phyloP scores from a whole-genome alignment of 768 basidiomycete species.

The Cystofilobasidium ferigula region DNA sequence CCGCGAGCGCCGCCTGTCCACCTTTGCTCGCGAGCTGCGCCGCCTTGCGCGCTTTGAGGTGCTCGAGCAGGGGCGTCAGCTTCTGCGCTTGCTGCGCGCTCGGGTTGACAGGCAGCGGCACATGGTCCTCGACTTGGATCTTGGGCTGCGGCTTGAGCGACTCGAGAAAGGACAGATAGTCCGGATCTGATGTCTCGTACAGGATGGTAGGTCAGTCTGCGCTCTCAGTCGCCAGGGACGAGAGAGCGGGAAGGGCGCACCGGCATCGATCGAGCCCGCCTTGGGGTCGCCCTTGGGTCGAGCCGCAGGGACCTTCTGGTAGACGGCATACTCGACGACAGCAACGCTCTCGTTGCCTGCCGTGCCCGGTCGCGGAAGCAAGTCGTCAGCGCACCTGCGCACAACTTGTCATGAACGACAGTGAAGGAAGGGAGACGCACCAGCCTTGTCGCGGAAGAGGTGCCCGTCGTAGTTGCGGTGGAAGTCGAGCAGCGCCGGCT shows the following conservation, averaged over 20 bases:
- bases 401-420: not conserved
- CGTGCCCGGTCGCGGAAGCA: not conserved
- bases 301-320: constrained; percentile 65
- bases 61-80: constrained; percentile 83
- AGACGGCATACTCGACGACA: constrained; percentile 87
- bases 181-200: too few relatives aligned
- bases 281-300: constrained; percentile 70
- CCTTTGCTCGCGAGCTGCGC: constrained; percentile 14
- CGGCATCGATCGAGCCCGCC: constrained; percentile 80
- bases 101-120: constrained; percentile 18
- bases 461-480: constrained; percentile 83
- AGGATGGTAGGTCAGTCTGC: not conserved
- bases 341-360: constrained; percentile 77
- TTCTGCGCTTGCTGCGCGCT: constrained; percentile 39
- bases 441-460: constrained; percentile 78
- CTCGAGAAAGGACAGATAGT: constrained; percentile 52
- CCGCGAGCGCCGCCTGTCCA: constrained; percentile 32
- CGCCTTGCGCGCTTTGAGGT: constrained; percentile 70
- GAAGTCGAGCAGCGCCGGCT: constrained; percentile 60
- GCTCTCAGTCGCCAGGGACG: not conserved
- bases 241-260: constrained; percentile 39
- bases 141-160: constrained; percentile 50
- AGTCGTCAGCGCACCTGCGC: not conserved
- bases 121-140: constrained; percentile 28
- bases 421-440: constrained; percentile 28